Evolutionary conservation across 2,329 filamentous ascomycete species (phyloP).

Genomic region (Paecilomyces niveus): DNA sequence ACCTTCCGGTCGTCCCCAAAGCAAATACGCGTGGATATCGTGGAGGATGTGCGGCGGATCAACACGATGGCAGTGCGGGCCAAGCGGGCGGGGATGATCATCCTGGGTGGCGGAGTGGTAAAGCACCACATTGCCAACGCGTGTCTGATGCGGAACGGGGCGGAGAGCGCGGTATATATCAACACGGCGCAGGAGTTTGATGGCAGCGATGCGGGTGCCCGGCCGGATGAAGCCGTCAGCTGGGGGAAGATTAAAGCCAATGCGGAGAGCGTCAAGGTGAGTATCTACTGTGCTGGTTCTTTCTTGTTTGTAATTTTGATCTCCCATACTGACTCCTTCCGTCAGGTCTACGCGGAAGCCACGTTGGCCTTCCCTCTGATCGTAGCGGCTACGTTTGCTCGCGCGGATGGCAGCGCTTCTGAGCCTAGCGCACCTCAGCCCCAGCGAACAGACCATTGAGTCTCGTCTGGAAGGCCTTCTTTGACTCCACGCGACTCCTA

Average conservation of each 20-base stretch:
- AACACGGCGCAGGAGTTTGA: slow-evolving; percentile 98
- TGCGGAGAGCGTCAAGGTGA: slow-evolving; percentile 81
- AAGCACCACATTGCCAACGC: slow-evolving; percentile 99
- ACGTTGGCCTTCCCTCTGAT: slow-evolving; percentile 62
- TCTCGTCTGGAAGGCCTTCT: not conserved
- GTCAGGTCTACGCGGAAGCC: slow-evolving; percentile 57
- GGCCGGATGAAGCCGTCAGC: slow-evolving; percentile 93
- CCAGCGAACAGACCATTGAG: not conserved
- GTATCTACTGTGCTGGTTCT: slow-evolving; percentile 9
- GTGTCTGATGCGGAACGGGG: slow-evolving; percentile 93
- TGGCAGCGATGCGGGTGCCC: slow-evolving; percentile 88
- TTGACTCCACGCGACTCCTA: too few relatives aligned
- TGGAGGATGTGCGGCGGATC: slow-evolving; percentile 86
- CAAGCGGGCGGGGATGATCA: slow-evolving; percentile 86
- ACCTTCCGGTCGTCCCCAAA: slow-evolving; percentile 81
- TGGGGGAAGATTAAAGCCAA: slow-evolving; percentile 97
- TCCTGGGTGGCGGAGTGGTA: slow-evolving; percentile 87
- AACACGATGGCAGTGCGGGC: slow-evolving; percentile 88
- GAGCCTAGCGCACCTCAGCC: not conserved
- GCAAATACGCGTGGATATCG: slow-evolving; percentile 80
- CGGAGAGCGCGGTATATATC: slow-evolving; percentile 93
- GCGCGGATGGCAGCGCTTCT: slow-evolving; percentile 13
- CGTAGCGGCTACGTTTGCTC: slow-evolving; percentile 60
- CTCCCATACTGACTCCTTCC: not conserved
- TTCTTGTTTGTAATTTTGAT: not conserved